phyloP scores from a whole-genome alignment of 2,329 filamentous ascomycete genomes.

The Exophiala dermatitidis region DNA sequence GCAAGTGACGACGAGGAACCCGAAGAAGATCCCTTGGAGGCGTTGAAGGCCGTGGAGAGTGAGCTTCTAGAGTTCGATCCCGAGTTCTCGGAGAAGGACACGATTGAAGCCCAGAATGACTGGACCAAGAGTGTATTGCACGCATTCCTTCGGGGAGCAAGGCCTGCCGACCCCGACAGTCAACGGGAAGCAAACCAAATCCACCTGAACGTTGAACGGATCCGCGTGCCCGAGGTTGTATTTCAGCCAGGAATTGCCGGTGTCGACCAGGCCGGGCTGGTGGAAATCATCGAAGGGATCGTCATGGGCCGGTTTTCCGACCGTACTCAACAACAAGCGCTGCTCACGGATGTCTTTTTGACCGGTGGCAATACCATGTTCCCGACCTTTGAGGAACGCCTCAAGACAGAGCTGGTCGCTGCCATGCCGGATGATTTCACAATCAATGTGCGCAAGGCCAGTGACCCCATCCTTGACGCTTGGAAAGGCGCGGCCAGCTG shows the following conservation, averaged over 20 bases:
- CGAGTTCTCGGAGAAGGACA: conserved; percentile 84
- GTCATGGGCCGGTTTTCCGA: conserved; percentile 68
- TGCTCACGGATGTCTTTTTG: conserved; percentile 81
- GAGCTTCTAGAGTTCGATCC: conserved; percentile 83
- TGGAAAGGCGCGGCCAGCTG: conserved; percentile 90
- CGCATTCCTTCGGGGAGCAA: conserved; percentile 79
- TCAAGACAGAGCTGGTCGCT: conserved; percentile 64
- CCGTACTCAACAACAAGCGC: conserved; percentile 53
- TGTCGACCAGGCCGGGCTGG: conserved; percentile 83
- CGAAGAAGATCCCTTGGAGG: conserved; percentile 74
- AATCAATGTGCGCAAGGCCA: conserved; percentile 64
- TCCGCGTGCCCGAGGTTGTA: conserved; percentile 85
- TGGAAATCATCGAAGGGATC: conserved; percentile 88
- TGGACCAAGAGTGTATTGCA: conserved; percentile 91
- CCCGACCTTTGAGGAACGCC: conserved; percentile 73
- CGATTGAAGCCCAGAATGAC: conserved; percentile 83
- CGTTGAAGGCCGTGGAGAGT: conserved; percentile 69
- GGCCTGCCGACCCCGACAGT: conserved; percentile 73
- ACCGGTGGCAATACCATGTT: conserved; percentile 92
- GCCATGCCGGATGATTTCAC: conserved; percentile 63
- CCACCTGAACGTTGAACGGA: conserved; percentile 93
- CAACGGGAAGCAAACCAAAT: conserved; percentile 78
- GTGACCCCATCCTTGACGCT: conserved; percentile 73
- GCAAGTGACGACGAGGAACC: conserved; percentile 76
- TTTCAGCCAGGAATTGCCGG: conserved; percentile 91